phyloP scores from a whole-genome alignment of 345 rosid species.

The Brassica rapa region DNA sequence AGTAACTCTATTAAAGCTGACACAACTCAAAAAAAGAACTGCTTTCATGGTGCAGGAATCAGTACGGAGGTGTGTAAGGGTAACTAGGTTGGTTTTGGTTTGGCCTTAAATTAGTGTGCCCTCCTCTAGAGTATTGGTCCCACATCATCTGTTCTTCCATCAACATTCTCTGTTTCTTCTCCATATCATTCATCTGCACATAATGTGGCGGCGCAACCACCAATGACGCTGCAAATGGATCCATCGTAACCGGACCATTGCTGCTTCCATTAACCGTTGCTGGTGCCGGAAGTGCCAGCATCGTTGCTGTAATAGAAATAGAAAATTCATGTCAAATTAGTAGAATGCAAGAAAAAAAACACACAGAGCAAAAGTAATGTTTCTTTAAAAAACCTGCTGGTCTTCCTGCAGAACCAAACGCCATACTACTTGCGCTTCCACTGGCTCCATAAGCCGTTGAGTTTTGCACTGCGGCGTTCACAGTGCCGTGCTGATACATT shows the following conservation, averaged over 20 bases:
- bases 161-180: conserved; percentile 64
- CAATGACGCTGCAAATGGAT: conserved; percentile 70
- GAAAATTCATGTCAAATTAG: neutral
- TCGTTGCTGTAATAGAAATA: conserved; percentile 33
- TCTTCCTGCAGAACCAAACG: conserved; percentile 56
- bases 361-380: neutral
- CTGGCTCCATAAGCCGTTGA: conserved; percentile 39
- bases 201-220: conserved; percentile 63
- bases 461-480: conserved; percentile 24
- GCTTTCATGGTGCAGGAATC: conserved; percentile 1
- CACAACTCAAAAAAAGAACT: conserved; percentile 20
- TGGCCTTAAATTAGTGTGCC: conserved; percentile 42
- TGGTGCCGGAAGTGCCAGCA: conserved; percentile 61
- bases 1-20: conserved; percentile 16
- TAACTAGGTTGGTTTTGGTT: conserved; percentile 32
- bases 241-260: conserved; percentile 30
- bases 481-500: conserved; percentile 44
- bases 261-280: conserved; percentile 34
- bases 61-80: conserved; percentile 30
- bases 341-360: neutral
- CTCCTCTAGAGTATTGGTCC: conserved; percentile 62
- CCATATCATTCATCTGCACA: conserved; percentile 78
- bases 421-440: conserved; percentile 74
- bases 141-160: conserved; percentile 70
- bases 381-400: conserved; percentile 41